Base-by-base conservation (phyloP, 208 protist species). In the Crithidia mellificae region DNA sequence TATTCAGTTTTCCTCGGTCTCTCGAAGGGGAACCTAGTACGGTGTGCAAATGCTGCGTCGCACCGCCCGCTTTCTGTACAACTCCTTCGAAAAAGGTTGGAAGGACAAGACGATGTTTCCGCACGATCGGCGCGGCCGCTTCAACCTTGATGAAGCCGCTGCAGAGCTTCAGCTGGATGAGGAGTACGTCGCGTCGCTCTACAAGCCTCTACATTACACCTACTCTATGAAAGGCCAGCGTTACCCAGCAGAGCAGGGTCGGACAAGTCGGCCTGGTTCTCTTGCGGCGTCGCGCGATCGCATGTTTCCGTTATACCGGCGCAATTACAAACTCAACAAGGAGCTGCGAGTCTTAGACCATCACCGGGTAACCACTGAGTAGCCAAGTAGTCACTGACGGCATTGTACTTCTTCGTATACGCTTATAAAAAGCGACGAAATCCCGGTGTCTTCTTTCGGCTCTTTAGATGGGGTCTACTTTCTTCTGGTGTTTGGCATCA, bases 91-190 rank as follows among this genome's bases (percentile, higher is more conserved):
- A 68, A 65, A 79, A 22, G 72, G 55, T 24, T 94, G 81, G 84
- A 72, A 72, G 30, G 68, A 76, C 61, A 86, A 86, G 52, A 68
- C 72, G 9, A 50, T 88, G 34, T 78, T 83, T 47, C 78, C 83
- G 11, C 20, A 71, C 51, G 91, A 96, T 55, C 83, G 77, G 22
- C 80, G 83, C 25, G 91, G 91, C 15, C 85, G 88, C 32, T 96
- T 96, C 46, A 96, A 93, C 59, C 58, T 93, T 1, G 85, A 87
- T 22, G 87, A 93, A 63, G 91, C 88, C 5, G 87, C 91, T 3
- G 72, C 78, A 0, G 88, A 91, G 62, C 83, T 96, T 30, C 63
- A 89, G 36, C 71, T 96, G 29, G 81, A 94, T 50, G 78, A 85
- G 50, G 81, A 76, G 34, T 96, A 96, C 58, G 83, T 87, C 3